phyloP scores from a whole-genome alignment of 768 basidiomycete genomes.

The Dentipellis sp. region DNA sequence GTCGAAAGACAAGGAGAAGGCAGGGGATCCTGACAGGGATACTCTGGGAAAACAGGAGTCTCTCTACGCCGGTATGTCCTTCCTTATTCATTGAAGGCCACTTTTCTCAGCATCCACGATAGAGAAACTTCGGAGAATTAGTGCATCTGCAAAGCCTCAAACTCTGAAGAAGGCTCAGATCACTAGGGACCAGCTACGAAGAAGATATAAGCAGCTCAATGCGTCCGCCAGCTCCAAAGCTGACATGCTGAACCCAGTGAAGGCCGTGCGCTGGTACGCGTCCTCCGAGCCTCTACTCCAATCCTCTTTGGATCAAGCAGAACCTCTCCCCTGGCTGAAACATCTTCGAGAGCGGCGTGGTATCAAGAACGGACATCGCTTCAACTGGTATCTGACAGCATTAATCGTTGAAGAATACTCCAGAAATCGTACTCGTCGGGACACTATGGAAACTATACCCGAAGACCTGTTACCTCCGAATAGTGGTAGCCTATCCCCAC shows the following conservation, averaged over 20 bases:
- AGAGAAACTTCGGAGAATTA: constrained; percentile 56
- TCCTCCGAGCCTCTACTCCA: constrained; percentile 37
- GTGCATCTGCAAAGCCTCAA: constrained; percentile 35
- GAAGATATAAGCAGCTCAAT: constrained; percentile 54
- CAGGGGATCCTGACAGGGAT: constrained; percentile 29
- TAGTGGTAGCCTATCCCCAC: background rate
- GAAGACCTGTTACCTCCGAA: constrained; percentile 23
- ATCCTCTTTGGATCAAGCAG: constrained; percentile 48
- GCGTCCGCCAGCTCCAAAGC: constrained; percentile 24
- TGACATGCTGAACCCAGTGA: constrained; percentile 33
- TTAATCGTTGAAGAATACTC: constrained; percentile 60
- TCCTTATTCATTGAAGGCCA: background rate
- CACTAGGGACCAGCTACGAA: constrained; percentile 52
- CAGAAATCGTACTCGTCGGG: constrained; percentile 28
- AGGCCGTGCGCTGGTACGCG: constrained; percentile 54
- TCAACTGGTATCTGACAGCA: constrained; percentile 59
- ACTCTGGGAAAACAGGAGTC: constrained; percentile 52
- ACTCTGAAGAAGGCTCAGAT: constrained; percentile 58
- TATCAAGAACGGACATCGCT: constrained; percentile 24
- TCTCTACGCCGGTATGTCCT: constrained; percentile 40
- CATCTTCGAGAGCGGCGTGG: constrained; percentile 45
- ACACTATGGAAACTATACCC: constrained; percentile 35
- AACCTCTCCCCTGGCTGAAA: constrained; percentile 69
- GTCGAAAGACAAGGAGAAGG: constrained; percentile 41
- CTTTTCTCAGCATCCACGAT: background rate